Percentiles rank a stretch among this genome's conserved stretches.
phyloP scores from a whole-genome alignment of 768 basidiomycete genomes.

The Boletus rex-veris region DNA sequence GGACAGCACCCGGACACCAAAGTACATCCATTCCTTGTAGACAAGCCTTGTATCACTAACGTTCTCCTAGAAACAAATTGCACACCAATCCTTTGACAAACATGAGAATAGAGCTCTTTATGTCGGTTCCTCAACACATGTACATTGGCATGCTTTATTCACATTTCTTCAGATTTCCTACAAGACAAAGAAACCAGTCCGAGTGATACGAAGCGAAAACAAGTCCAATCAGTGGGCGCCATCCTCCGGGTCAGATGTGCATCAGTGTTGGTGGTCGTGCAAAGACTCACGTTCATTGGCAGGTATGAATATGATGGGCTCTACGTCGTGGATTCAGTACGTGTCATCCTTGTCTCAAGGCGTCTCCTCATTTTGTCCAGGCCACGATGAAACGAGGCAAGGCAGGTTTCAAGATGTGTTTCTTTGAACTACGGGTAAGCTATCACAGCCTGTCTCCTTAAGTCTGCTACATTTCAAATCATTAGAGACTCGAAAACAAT shows the following conservation, averaged over 20 bases:
- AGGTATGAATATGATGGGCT: constrained; percentile 35
- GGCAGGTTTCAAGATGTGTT: constrained; percentile 23
- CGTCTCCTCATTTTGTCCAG: constrained; percentile 15
- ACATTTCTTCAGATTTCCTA: constrained; percentile 28
- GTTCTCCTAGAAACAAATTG: constrained; percentile 18
- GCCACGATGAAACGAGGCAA: constrained; percentile 16
- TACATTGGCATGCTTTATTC: neutral
- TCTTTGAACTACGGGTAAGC: constrained; percentile 26
- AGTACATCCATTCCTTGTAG: constrained; percentile 8
- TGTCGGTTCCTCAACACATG: constrained; percentile 4
- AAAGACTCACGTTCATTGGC: neutral
- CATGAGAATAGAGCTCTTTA: constrained; percentile 17
- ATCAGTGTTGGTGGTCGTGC: neutral
- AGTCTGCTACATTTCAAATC: neutral
- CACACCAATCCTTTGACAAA: constrained; percentile 24
- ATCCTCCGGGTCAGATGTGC: no score
- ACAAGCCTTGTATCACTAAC: neutral
- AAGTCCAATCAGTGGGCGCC: constrained; percentile 18
- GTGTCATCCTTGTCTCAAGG: neutral
- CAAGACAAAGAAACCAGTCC: constrained; percentile 31
- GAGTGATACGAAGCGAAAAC: constrained; percentile 37
- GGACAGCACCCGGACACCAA: constrained; percentile 14
- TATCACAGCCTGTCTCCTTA: neutral
- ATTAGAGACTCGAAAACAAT: constrained; percentile 15
- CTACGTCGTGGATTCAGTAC: constrained; percentile 27